Evolutionary conservation across 345 rosid genomes (phyloP).

Genomic region (Aquilaria sinensis): DNA sequence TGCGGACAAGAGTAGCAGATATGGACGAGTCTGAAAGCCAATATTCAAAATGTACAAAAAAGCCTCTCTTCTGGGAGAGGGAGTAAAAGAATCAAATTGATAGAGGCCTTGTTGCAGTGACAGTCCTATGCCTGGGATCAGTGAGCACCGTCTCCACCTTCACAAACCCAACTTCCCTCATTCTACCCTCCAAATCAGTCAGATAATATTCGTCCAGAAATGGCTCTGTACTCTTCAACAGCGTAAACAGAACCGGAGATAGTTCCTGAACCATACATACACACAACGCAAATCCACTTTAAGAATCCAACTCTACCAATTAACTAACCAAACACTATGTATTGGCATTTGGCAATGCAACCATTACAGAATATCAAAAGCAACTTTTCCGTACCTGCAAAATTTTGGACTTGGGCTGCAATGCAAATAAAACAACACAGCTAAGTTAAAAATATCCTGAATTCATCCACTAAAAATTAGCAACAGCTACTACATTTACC

Average conservation of each 20-base stretch:
- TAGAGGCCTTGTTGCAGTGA: constrained; percentile 42
- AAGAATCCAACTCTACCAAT: neutral
- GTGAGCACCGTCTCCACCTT: constrained; percentile 34
- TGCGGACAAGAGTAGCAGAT: too few species aligned
- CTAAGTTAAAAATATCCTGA: constrained; percentile 2
- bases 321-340: too few species aligned
- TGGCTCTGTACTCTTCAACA: constrained; percentile 61
- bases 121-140: constrained; percentile 48
- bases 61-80: too few species aligned
- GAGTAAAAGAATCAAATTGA: too few species aligned
- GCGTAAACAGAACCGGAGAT: constrained; percentile 50
- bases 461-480: neutral
- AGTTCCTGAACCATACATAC: constrained; percentile 27
- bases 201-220: constrained; percentile 45
- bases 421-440: neutral
- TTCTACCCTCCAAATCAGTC: constrained; percentile 42
- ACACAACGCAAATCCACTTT: too few species aligned
- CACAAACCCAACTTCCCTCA: constrained; percentile 41
- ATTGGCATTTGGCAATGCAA: too few species aligned
- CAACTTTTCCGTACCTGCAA: constrained; percentile 36
- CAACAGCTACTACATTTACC: constrained; percentile 18
- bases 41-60: too few species aligned
- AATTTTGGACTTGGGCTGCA: constrained; percentile 61
- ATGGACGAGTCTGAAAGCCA: too few species aligned
- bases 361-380: neutral